Evolutionary conservation across 2,329 filamentous ascomycete genomes (phyloP).

Genomic region (Aaosphaeria pasadenensis): DNA sequence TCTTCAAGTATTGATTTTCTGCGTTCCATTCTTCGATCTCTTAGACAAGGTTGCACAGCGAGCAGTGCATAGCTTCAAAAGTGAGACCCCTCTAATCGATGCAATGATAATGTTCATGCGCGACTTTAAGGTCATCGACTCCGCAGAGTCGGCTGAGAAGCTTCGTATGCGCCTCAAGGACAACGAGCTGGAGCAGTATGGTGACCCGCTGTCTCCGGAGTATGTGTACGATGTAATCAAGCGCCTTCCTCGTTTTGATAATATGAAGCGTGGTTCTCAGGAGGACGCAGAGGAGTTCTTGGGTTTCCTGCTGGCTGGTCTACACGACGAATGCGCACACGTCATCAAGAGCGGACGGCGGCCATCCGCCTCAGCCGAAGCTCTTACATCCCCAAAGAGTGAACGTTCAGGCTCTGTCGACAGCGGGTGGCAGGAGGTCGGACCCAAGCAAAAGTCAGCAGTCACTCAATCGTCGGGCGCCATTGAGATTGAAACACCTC

Average conservation of each 20-base stretch:
- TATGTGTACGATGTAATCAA: slow-evolving; percentile 94
- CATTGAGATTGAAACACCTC: slow-evolving; percentile 69
- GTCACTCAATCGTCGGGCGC: slow-evolving; percentile 82
- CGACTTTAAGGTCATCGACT: slow-evolving; percentile 83
- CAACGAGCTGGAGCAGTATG: slow-evolving; percentile 83
- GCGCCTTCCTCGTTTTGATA: slow-evolving; percentile 80
- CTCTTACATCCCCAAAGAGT: slow-evolving; percentile 42
- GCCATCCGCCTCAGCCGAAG: slow-evolving; percentile 22
- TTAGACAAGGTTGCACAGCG: slow-evolving; percentile 81
- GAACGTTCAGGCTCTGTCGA: slow-evolving; percentile 47
- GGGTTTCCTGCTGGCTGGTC: slow-evolving; percentile 84
- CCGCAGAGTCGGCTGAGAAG: slow-evolving; percentile 70
- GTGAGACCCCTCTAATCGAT: slow-evolving; percentile 88
- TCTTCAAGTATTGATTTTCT: slow-evolving; percentile 92
- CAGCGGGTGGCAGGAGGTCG: slow-evolving; percentile 91
- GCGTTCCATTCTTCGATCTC: slow-evolving; percentile 91
- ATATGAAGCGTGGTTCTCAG: slow-evolving; percentile 94
- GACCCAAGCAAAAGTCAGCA: slow-evolving; percentile 82
- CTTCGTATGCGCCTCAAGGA: slow-evolving; percentile 72
- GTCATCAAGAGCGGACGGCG: slow-evolving; percentile 61
- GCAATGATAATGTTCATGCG: slow-evolving; percentile 97
- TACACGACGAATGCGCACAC: slow-evolving; percentile 86
- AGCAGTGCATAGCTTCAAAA: slow-evolving; percentile 88
- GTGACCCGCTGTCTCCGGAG: slow-evolving; percentile 87
- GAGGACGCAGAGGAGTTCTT: slow-evolving; percentile 98